Evolutionary conservation across 1,284 basidiomycete genomes (phyloP), one percentile per base, ranked within the genome.

Genomic region (Cutaneotrichosporon arboriforme): DNA sequence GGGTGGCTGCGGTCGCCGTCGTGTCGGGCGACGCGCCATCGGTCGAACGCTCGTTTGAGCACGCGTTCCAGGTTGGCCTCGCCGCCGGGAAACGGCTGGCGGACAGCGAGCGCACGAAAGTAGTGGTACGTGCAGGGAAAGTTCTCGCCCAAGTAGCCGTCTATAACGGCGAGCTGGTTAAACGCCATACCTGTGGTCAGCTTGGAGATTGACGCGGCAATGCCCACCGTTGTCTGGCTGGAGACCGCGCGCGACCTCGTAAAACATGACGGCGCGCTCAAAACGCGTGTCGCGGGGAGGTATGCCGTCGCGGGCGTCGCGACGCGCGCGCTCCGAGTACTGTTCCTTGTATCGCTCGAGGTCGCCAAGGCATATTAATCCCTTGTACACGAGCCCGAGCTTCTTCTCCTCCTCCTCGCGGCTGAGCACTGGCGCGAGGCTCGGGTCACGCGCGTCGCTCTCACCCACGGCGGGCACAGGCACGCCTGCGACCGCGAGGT

Each of bases 111-210:
- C 0, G 94, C 90, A 36, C 91, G 85, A 67, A 93, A 93, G 74
- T 97, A 94, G 70, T 93, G 85, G 60, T 89, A 83, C 14, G 89
- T 78, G 26, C 88, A 85, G 23, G 79, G 77, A 62, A 96, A 90
- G n/a, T 81, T 79, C 72, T 97, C 90, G 58, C 81, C 81, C 63
- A 86, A 79, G 72, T 93, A 93, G 20, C 85, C 84, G 2, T 90
- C 83, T 23, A 98, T 81, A 45, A 97, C 92, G 1, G 93, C 94
- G 23, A 98, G 83, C 74, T 97, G 93, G 69, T 97, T 94, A 38
- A 87, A 94, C 1, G 94, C 84, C 65, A 94, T 92, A 10, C 90
- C 89, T 77, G 58, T 51, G 83, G 45, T 46, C 36, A 46, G 45
- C 35, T 21, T n/a, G 8, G 4, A 14, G 9, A 13, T 14, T 8